Conservation (phyloP, 2,329 filamentous ascomycete genomes). For the Aspergillus sp. region DNA sequence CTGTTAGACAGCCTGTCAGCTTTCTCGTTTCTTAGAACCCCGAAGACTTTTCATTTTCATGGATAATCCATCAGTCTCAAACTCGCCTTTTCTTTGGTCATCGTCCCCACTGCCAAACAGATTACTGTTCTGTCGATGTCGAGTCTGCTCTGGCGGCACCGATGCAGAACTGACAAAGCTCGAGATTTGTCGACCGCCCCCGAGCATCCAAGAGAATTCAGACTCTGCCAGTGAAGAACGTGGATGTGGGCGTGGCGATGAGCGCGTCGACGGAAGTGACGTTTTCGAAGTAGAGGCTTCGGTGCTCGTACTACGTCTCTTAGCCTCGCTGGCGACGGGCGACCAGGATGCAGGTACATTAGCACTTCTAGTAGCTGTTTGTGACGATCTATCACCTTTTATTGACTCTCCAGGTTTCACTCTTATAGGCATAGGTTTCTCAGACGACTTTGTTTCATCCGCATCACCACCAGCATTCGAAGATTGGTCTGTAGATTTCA, state of each 20-base stretch:
- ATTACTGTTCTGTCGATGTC: slow-evolving; percentile 27
- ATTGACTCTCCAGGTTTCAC: too few relatives aligned
- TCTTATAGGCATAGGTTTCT: background rate
- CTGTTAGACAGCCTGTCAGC: too few relatives aligned
- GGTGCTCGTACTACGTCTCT: background rate
- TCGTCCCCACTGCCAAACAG: slow-evolving; percentile 31
- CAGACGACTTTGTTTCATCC: slow-evolving; percentile 2
- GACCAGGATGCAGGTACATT: slow-evolving; percentile 2
- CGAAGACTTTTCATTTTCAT: slow-evolving; percentile 36
- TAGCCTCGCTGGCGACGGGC: slow-evolving; percentile 5
- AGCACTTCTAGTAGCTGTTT: too few relatives aligned
- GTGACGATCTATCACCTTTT: too few relatives aligned
- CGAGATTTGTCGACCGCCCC: slow-evolving; percentile 38
- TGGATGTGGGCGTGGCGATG: slow-evolving; percentile 11
- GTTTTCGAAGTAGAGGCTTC: slow-evolving; percentile 10
- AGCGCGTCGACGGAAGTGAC: slow-evolving; percentile 3
- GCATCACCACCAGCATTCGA: slow-evolving; percentile 4
- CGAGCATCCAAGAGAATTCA: slow-evolving; percentile 49
- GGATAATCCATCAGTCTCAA: slow-evolving; percentile 35
- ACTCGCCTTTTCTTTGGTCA: slow-evolving; percentile 19
- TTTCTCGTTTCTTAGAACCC: slow-evolving; percentile 14
- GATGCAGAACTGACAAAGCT: slow-evolving; percentile 43
- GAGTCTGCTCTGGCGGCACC: slow-evolving; percentile 40
- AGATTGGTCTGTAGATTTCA: slow-evolving; percentile 6
- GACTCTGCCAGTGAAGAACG: slow-evolving; percentile 42